These are phyloP conservation scores for Persicaria maculosa DNA, from an alignment of 148 eudicot genomes.

Conservation along the genomic window DNA sequence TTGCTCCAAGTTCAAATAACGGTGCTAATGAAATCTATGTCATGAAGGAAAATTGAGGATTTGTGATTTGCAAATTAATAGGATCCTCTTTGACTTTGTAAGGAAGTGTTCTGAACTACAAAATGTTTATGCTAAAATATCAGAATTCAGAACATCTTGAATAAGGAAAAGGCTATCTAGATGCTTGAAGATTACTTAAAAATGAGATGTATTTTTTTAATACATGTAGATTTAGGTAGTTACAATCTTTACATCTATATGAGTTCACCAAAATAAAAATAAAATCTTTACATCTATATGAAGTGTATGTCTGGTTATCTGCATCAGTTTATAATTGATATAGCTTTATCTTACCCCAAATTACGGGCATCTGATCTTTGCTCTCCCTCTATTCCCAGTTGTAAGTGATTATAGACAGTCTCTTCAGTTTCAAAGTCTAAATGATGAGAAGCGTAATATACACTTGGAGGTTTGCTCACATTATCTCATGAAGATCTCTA, in stretches of 20 bases:
- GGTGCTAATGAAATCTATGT: background rate
- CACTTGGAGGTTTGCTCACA: conserved; percentile 20
- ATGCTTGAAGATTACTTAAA: background rate
- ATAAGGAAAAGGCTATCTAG: background rate
- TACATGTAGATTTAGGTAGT: background rate
- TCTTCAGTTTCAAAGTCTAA: conserved; percentile 20
- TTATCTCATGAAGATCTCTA: background rate
- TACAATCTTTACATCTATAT: no score
- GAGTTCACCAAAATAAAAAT: no score
- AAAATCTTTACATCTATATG: background rate
- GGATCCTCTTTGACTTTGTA: background rate
- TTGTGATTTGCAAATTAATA: background rate
- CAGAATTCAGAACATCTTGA: background rate
- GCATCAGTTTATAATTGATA: background rate
- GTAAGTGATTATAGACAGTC: conserved; percentile 32
- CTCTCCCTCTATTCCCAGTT: conserved; percentile 12
- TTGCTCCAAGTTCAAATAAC: background rate
- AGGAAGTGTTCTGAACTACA: background rate
- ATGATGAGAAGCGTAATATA: conserved; percentile 24
- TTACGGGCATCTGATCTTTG: conserved; percentile 6
- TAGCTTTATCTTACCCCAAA: background rate
- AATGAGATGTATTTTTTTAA: background rate
- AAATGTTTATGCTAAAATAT: background rate
- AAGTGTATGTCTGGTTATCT: background rate
- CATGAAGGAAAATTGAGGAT: background rate